Evolutionary conservation across 352 stramenopile species (phyloP), one percentile per base, ranked within the genome.

Genomic region (Pythium plurisporium): DNA sequence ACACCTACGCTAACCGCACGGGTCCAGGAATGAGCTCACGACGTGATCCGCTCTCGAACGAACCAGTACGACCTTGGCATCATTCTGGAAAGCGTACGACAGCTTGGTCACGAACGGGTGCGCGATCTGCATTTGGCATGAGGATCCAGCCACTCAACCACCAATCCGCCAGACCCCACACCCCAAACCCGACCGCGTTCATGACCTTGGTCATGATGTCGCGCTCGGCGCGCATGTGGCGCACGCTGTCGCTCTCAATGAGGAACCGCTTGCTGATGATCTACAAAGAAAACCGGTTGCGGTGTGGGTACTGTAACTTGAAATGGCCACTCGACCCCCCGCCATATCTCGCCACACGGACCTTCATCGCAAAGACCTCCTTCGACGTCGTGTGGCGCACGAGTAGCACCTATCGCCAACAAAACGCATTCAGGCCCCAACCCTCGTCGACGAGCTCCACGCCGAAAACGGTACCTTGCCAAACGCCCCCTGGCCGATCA

Each of bases 401-500:
- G 45, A 94, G 69, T 49, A 94, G 52, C 40, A 94, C 82, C 76
- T 88, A 59, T 9, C 11, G 20, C 10, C 29, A 10, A 17, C 22
- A 36, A 8, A 40, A 14, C 44, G 40, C 45, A 33, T n/a, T 20
- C 37, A 15, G 42, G n/a, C 44, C 23, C 17, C 19, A 55, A 25
- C 38, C 38, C 38, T 44, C 19, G 38, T n/a, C 6, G 14, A 17
- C 38, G 10, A 48, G 17, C 17, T 14, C 17, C 7, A 3, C 2
- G 26, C 17, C 30, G 1, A 29, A 15, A 6, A 43, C 40, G n/a
- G 50, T 47, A 82, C 76, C 70, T 83, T 86, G 33, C 79, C 82
- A 38, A 91, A 91, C n/a, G 82, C 77, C 19, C 82, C 82, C 58
- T 91, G 82, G 5, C 82, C 82, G 41, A 99, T 98, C n/a, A 99